Base-by-base conservation (phyloP, 2,329 filamentous ascomycete species). In the Tolypocladium tundrense region DNA sequence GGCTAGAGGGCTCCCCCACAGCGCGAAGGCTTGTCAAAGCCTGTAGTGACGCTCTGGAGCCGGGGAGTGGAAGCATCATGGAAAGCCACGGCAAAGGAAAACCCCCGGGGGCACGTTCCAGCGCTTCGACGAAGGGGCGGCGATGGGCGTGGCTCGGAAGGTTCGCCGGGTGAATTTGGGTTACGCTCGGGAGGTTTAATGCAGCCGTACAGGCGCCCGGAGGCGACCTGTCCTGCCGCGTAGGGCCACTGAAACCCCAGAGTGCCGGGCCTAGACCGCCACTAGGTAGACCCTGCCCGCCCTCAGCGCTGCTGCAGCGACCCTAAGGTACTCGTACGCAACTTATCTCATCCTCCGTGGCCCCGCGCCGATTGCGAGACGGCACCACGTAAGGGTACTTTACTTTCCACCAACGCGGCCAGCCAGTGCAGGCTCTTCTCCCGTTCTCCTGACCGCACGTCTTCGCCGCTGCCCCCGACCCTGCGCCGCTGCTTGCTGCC, bases 41-140 rank as follows among this genome's bases (percentile, higher is more conserved):
- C 55, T 35, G 51, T 56, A 35, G 55, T 60, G 58, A 58, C 57
- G 53, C 60, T 55, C 57, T 55, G 57, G 55, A 59, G 51, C 41
- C 55, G 48, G 53, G 53, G 40, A 37, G 51, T 39, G 31, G 48
- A 52, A 14, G 31, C 48, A 51, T 35, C 31, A 31, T 35, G 19
- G 43, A 13, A 11, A 48, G 43, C 43, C 43, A 48, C 21, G 21
- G 13, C 13, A 19, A 52, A n/a, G 48, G 9, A 21, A 52, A 14
- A 37, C 10, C 19, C 19, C 31, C 4, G 7, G 41, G 41, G 41
- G 13, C 8, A 4, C n/a, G 7, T 10, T 5, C 27, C 45, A n/a
- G 24, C 14, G 43, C 21, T 14, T 13, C 24, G 14, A 50, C 24
- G 8, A 50, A 7, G 27, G 3, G 43, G 14, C 43, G 6, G 45